Percentiles rank a stretch among this genome's conserved stretches.
Conservation (phyloP, 192 early-diverging fungal species). For the Coemansia sp. region DNA sequence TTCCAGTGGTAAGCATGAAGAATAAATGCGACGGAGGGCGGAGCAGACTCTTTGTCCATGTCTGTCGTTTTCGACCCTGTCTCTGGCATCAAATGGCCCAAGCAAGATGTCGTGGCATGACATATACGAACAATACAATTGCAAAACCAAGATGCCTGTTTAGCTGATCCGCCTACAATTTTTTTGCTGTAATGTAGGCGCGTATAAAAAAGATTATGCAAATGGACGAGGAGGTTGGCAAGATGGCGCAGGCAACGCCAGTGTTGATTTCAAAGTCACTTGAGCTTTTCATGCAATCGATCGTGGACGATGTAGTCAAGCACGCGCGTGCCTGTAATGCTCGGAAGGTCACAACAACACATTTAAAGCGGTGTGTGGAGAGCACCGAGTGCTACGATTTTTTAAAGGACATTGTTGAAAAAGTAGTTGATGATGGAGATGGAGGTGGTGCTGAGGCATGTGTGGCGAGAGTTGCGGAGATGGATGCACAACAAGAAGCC, state of each 20-base stretch:
- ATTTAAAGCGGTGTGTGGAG: slow-evolving; percentile 76
- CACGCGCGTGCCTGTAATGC: slow-evolving; percentile 74
- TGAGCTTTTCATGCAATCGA: slow-evolving; percentile 91
- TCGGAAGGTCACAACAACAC: slow-evolving; percentile 80
- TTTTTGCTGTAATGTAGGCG: slow-evolving; percentile 56
- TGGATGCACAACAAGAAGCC: slow-evolving; percentile 7
- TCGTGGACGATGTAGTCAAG: slow-evolving; percentile 83
- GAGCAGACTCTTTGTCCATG: too few relatives aligned
- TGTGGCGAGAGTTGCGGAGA: slow-evolving; percentile 38
- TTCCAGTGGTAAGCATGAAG: slow-evolving; percentile 89
- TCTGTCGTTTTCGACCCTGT: too few relatives aligned
- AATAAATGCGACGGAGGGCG: too few relatives aligned
- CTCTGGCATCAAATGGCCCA: too few relatives aligned
- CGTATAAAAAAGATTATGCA: slow-evolving; percentile 99
- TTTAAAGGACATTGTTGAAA: slow-evolving; percentile 79
- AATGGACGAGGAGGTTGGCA: slow-evolving; percentile 98
- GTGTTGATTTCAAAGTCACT: slow-evolving; percentile 85
- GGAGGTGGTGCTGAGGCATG: slow-evolving; percentile 41
- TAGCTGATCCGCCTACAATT: too few relatives aligned
- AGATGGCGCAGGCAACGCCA: slow-evolving; percentile 95
- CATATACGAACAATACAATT: too few relatives aligned
- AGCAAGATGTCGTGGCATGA: too few relatives aligned
- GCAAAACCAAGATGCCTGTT: too few relatives aligned
- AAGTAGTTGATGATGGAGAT: slow-evolving; percentile 68
- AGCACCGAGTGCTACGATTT: slow-evolving; percentile 92